Percentiles rank a stretch among this genome's conserved stretches.
Conservation (phyloP, 345 rosid genomes). For the Eutrema heterophyllum region DNA sequence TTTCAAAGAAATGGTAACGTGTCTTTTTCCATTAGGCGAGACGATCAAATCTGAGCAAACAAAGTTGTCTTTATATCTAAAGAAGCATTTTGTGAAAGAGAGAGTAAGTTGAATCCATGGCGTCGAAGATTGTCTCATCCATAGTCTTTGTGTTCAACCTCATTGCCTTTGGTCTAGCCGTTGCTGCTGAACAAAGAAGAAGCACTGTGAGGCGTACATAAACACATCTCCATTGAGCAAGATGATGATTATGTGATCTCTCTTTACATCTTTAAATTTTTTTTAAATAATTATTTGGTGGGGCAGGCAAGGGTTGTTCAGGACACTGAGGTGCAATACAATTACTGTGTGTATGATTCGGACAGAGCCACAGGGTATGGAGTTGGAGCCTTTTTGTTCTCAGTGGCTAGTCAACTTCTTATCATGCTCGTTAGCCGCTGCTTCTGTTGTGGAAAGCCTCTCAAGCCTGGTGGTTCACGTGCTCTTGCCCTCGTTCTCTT, state of each 20-base stretch:
- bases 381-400: conserved; percentile 81
- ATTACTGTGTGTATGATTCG: conserved; percentile 77
- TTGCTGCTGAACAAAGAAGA: conserved; percentile 97
- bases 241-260: conserved; percentile 1
- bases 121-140: conserved; percentile 69
- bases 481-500: conserved; percentile 82
- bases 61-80: conserved; percentile 18
- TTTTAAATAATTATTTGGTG: not conserved
- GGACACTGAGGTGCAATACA: conserved; percentile 57
- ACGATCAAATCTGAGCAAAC: conserved; percentile 23
- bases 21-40: conserved; percentile 41
- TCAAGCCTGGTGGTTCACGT: conserved; percentile 83
- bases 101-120: conserved; percentile 45
- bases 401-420: conserved; percentile 65
- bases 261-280: not conserved
- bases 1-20: conserved; percentile 32
- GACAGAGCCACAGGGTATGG: conserved; percentile 90
- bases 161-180: conserved; percentile 90
- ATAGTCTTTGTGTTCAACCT: conserved; percentile 62
- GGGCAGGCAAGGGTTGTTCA: conserved; percentile 53
- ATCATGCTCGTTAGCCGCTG: conserved; percentile 82
- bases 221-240: not conserved
- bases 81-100: conserved; percentile 14
- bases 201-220: conserved; percentile 63
- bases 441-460: conserved; percentile 93